These are phyloP conservation scores for Lippia alba DNA, from an alignment of 305 asterid species.

Conservation along the genomic window DNA sequence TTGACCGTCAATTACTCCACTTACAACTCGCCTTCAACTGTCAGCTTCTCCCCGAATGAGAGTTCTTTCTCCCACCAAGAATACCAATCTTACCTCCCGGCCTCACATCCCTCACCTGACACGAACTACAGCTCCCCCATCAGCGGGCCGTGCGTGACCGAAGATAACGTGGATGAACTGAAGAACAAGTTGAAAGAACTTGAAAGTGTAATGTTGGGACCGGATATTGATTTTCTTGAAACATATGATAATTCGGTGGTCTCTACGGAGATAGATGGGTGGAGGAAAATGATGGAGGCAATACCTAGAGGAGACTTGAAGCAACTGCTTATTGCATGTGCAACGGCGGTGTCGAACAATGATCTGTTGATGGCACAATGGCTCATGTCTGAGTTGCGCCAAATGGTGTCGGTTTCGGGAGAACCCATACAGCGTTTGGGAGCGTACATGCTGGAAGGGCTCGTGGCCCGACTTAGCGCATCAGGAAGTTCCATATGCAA, in stretches of 20 bases:
- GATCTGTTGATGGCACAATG: constrained; percentile 62
- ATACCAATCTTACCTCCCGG: constrained; percentile 40
- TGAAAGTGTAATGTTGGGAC: constrained; percentile 79
- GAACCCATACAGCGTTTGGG: constrained; percentile 85
- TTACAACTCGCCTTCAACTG: constrained; percentile 48
- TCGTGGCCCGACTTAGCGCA: constrained; percentile 66
- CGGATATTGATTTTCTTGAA: constrained; percentile 64
- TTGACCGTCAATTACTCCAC: constrained; percentile 34
- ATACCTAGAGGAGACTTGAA: constrained; percentile 69
- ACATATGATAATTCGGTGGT: constrained; percentile 34
- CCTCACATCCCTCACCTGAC: constrained; percentile 40
- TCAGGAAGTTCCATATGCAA: constrained; percentile 73
- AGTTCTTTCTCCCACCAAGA: constrained; percentile 60
- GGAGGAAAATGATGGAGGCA: constrained; percentile 69
- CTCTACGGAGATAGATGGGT: constrained; percentile 59
- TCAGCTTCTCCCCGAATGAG: constrained; percentile 55
- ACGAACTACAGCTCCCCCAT: constrained; percentile 52
- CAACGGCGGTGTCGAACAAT: constrained; percentile 65
- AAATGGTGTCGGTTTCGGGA: constrained; percentile 82
- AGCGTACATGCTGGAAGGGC: constrained; percentile 89
- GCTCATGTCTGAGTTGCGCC: constrained; percentile 68
- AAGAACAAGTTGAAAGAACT: constrained; percentile 73
- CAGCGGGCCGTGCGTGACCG: constrained; percentile 54
- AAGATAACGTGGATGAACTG: constrained; percentile 46
- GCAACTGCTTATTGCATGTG: constrained; percentile 74